Evolutionary conservation across 2,329 filamentous ascomycete species (phyloP).

Genomic region (Rutstroemia sydowiana): DNA sequence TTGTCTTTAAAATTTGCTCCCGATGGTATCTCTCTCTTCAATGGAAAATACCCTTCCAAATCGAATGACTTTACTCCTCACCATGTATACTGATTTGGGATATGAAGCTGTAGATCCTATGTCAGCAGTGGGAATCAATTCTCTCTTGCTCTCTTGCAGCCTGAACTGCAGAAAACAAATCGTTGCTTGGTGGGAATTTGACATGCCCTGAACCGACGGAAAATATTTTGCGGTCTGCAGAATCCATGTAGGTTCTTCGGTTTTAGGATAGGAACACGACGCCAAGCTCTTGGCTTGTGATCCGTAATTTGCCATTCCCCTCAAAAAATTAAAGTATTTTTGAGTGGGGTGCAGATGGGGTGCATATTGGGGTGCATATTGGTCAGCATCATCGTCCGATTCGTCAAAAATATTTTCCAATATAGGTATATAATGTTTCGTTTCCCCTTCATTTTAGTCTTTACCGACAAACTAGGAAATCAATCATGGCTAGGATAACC

Average conservation of each 20-base stretch:
- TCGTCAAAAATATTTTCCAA: not conserved
- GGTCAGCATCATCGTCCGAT: not conserved
- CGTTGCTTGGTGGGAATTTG: not conserved
- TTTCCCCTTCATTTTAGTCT: not conserved
- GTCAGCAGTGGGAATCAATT: not conserved
- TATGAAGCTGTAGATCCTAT: not conserved
- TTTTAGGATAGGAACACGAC: not conserved
- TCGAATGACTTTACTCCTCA: too few relatives aligned
- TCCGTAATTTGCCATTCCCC: not conserved
- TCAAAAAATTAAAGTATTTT: not conserved
- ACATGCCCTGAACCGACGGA: not conserved
- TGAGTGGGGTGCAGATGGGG: too few relatives aligned
- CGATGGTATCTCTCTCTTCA: too few relatives aligned
- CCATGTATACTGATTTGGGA: not conserved
- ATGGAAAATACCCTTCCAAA: too few relatives aligned
- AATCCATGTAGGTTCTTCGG: not conserved
- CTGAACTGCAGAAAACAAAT: too few relatives aligned
- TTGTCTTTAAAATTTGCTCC: too few relatives aligned
- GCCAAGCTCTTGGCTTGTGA: not conserved
- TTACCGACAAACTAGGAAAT: too few relatives aligned
- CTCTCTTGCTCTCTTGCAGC: not conserved
- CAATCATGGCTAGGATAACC: too few relatives aligned
- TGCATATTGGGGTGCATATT: not conserved
- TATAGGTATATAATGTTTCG: not conserved
- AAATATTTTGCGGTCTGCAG: not conserved